Base-by-base conservation (phyloP, 2,329 filamentous ascomycete species). In the Periconia sp. region DNA sequence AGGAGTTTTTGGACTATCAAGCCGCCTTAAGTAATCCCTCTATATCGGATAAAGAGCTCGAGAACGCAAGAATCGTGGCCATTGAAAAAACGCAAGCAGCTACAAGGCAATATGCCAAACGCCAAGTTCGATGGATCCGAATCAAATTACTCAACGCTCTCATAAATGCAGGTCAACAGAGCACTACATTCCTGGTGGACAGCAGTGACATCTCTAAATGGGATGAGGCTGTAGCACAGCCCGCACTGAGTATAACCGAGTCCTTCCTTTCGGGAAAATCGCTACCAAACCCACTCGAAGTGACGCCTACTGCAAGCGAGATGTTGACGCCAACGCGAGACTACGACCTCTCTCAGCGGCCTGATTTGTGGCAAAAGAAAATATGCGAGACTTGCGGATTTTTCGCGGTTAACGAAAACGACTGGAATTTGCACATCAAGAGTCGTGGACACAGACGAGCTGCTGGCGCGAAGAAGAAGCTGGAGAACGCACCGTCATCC, bases 111-210 rank as follows among this genome's bases (percentile, higher is more conserved):
- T 99, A 99, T 68, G 90, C 93, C 2, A 89, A 86, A 56, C 85
- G 88, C 8, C 94, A 99, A 71, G 78, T 90, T 17, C 85, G 87
- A 54, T 99, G 92, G 91, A 95, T 97, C 51, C 84, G 88, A 15
- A 84, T 88, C 61, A 96, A 96, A 68, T 82, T 96, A 23, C 81
- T 94, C 41, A 85, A 87, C 10, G 84, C 86, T 1, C 76, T 94
- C 27, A 79, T 77, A 37, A 81, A 84, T 17, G 79, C 83, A 35
- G 79, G 75, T 2, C 74, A 79, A 15, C 74, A 78, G 47, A 72
- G 82, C 19, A 83, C 78, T 35, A 77, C 97, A 1, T 97, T 90
- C 69, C 75, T 97, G 1, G 75, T 97, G 1, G 91, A 99, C 73
- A 90, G 90, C 57, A 91, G 88, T 2, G 81, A 94, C 60, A 77